Percentiles rank a stretch among this genome's conserved stretches.
These are phyloP conservation scores for Pseudogymnoascus sp. DNA, from an alignment of 2,329 filamentous ascomycete genomes.

Conservation along the genomic window DNA sequence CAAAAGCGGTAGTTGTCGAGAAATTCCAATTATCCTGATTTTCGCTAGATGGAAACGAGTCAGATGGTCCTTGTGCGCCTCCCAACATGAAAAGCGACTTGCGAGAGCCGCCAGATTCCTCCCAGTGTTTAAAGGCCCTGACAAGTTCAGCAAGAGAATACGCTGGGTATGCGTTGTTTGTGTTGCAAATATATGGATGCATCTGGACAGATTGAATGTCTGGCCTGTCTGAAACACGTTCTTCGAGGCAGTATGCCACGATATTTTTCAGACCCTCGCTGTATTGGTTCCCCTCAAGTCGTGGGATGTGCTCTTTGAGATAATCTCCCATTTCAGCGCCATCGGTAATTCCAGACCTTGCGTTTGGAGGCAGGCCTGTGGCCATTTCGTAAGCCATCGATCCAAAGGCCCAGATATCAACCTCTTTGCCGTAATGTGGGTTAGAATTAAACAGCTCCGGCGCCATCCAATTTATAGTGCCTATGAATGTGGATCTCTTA, in stretches of 20 bases:
- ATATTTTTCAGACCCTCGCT: constrained; percentile 62
- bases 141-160: constrained; percentile 58
- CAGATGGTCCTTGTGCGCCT: constrained; percentile 43
- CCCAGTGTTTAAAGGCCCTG: constrained; percentile 67
- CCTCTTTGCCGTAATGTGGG: constrained; percentile 61
- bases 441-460: constrained; percentile 65
- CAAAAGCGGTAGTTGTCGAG: constrained; percentile 58
- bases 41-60: constrained; percentile 38
- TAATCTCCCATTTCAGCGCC: constrained; percentile 45
- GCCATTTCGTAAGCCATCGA: constrained; percentile 77
- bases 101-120: constrained; percentile 63
- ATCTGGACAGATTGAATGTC: constrained; percentile 62
- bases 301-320: constrained; percentile 55
- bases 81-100: constrained; percentile 55
- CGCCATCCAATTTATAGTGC: constrained; percentile 82
- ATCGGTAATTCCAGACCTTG: constrained; percentile 41
- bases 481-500: constrained; percentile 74
- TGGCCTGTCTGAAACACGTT: constrained; percentile 61
- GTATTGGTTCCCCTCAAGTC: constrained; percentile 64
- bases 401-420: constrained; percentile 81
- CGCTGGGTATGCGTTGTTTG: constrained; percentile 55
- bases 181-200: constrained; percentile 62
- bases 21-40: constrained; percentile 61
- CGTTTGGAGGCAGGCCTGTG: constrained; percentile 67
- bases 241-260: constrained; percentile 65